Evolutionary conservation across 2,329 filamentous ascomycete genomes (phyloP).

Genomic region (Venturia aucupariae): DNA sequence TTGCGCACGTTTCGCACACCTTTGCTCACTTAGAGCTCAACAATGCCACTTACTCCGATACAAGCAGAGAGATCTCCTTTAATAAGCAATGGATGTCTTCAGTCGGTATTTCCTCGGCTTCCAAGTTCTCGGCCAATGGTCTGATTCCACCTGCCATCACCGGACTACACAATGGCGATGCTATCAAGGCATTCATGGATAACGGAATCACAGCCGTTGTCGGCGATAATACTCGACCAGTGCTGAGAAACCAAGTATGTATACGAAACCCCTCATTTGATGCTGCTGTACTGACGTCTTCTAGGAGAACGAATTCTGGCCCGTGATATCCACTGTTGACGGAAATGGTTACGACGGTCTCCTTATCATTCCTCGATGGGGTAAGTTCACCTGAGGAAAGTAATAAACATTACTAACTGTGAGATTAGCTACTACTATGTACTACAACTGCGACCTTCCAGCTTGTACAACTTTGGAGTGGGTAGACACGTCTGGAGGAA

Average conservation of each 20-base stretch:
- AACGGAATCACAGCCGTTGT: constrained; percentile 8
- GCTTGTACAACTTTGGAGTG: constrained; percentile 8
- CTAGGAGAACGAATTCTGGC: constrained; percentile 13
- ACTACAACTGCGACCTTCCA: constrained; percentile 9
- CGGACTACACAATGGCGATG: constrained; percentile 11
- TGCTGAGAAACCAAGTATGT: not conserved
- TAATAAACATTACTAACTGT: not conserved
- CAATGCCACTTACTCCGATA: constrained; percentile 11
- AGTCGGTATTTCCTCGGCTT: constrained; percentile 2
- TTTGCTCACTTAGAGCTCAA: constrained; percentile 2
- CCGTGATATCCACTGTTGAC: not conserved
- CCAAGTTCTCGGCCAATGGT: not conserved
- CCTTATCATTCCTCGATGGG: constrained; percentile 9
- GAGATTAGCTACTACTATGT: not conserved
- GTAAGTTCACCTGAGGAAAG: not conserved
- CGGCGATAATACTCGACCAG: constrained; percentile 8
- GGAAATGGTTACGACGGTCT: constrained; percentile 10
- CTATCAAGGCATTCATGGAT: constrained; percentile 11
- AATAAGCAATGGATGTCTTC: constrained; percentile 7
- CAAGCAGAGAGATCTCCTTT: constrained; percentile 6
- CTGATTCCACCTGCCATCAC: constrained; percentile 11
- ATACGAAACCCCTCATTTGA: too few relatives aligned
- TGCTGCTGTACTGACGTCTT: not conserved
- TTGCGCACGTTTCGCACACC: constrained; percentile 9
- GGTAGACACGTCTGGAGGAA: constrained; percentile 4